phyloP scores from a whole-genome alignment of 768 basidiomycete genomes.

The Rhizopogon sp. region DNA sequence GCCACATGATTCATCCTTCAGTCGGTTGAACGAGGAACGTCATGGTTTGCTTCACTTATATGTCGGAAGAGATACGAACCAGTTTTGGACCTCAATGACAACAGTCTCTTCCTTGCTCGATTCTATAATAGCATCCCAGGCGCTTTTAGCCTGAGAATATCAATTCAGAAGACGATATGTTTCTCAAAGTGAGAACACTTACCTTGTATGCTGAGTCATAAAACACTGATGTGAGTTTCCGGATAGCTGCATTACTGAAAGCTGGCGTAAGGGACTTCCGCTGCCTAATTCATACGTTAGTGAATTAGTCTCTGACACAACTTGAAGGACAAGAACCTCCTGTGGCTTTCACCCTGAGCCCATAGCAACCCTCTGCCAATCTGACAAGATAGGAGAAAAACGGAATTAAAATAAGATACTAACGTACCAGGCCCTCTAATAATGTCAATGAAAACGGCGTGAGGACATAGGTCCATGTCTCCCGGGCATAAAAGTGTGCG shows the following conservation, averaged over 20 bases:
- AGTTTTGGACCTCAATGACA: constrained; percentile 29
- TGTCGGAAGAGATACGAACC: constrained; percentile 2
- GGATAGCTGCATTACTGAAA: constrained; percentile 18
- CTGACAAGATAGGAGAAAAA: neutral
- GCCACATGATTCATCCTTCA: constrained; percentile 24
- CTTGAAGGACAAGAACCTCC: constrained; percentile 23
- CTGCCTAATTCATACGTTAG: constrained; percentile 10
- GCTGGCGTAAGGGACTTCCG: constrained; percentile 21
- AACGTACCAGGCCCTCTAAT: constrained; percentile 28
- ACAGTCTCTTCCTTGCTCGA: constrained; percentile 5
- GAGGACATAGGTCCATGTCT: constrained; percentile 42
- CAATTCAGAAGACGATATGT: constrained; percentile 9
- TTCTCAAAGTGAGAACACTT: neutral
- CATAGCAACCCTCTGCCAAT: constrained; percentile 23
- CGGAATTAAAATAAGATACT: neutral
- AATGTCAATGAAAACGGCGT: constrained; percentile 28
- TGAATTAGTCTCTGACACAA: neutral
- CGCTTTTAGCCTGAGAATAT: constrained; percentile 14
- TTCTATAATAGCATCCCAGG: constrained; percentile 20
- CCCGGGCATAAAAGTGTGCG: constrained; percentile 43
- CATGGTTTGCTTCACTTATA: neutral
- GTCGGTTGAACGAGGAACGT: neutral
- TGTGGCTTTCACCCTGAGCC: constrained; percentile 36
- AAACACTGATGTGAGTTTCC: constrained; percentile 16
- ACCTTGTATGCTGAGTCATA: constrained; percentile 25